phyloP scores from a whole-genome alignment of 2,329 filamentous ascomycete genomes.

The Trichoderma sp. region DNA sequence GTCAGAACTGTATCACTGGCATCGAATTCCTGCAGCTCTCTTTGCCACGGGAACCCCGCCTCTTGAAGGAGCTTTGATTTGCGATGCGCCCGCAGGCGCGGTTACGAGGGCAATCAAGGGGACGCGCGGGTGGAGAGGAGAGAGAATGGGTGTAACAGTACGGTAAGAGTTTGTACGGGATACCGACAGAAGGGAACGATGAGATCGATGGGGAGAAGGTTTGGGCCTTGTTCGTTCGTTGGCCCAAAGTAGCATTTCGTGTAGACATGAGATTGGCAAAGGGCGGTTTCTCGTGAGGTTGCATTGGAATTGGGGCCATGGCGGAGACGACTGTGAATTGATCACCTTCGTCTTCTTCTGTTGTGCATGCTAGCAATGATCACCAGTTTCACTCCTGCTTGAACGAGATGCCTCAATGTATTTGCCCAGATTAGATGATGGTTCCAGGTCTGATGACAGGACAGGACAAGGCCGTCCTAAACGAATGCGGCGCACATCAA shows the following conservation, averaged over 20 bases:
- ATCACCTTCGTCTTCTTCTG: background rate
- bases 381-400: no score
- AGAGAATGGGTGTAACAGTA: background rate
- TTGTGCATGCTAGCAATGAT: background rate
- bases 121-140: slow-evolving; percentile 5
- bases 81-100: no score
- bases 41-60: background rate
- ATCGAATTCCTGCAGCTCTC: background rate
- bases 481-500: slow-evolving; percentile 18
- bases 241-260: slow-evolving; percentile 19
- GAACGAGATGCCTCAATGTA: background rate
- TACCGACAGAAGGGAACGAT: slow-evolving; percentile 24
- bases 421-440: background rate
- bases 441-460: slow-evolving; percentile 13
- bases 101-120: background rate
- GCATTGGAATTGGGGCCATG: background rate
- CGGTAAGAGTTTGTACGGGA: no score
- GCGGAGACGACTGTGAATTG: background rate
- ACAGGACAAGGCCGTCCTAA: slow-evolving; percentile 3
- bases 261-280: slow-evolving; percentile 7
- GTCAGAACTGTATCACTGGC: slow-evolving; percentile 5
- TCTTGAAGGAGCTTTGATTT: no score
- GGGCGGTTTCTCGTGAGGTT: background rate
- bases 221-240: background rate
- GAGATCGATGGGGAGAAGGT: slow-evolving; percentile 15